Evolutionary conservation across 257 asterid genomes (phyloP), one percentile per base, ranked within the genome.

Genomic region (Schizonepeta tenuifolia): DNA sequence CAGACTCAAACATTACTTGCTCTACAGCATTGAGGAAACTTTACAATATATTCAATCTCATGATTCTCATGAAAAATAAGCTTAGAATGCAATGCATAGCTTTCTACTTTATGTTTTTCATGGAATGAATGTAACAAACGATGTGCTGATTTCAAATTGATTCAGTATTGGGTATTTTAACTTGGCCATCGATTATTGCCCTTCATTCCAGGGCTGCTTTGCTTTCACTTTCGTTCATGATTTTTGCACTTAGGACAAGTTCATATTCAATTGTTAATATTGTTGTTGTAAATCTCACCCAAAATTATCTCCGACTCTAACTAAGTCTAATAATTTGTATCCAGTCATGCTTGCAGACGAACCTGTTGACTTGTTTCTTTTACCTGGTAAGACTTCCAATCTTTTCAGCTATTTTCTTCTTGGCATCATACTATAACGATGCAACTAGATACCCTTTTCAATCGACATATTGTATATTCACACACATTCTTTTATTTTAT

Each of bases 301-400:
- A 35, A 26, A 17, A 26, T 41, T 60, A 26, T 38, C 9, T 41
- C 59, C 6, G 35, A 24, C 70, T 66, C 44, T 68, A 49, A 80
- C 35, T n/a, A 43, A 18, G 75, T 63, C 14, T 64, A 41, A 67
- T 69, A 58, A 38, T 64, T 24, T 73, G 38, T 62, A 21, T 82
- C 89, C 94, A 95, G 99, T 95, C 58, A 83, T 95, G 96, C 64
- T 85, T 41, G 92, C 96, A 26, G 80, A 83, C 65, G 96, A 92
- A 71, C 97, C 98, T 33, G 96, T 95, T 54, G 99, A 95, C 78
- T 82, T 92, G 88, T 81, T 95, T 69, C 67, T 92, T 75, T 82
- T 95, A 77, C 99, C 99, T 55, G 99, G 99, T 92, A 72, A 83
- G 85, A 57, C 36, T 64, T 65, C 26, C 59, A 36, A 50, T 38